These are phyloP conservation scores for Diaporthe amygdali DNA, from an alignment of 2,329 filamentous ascomycete species.

Conservation along the genomic window DNA sequence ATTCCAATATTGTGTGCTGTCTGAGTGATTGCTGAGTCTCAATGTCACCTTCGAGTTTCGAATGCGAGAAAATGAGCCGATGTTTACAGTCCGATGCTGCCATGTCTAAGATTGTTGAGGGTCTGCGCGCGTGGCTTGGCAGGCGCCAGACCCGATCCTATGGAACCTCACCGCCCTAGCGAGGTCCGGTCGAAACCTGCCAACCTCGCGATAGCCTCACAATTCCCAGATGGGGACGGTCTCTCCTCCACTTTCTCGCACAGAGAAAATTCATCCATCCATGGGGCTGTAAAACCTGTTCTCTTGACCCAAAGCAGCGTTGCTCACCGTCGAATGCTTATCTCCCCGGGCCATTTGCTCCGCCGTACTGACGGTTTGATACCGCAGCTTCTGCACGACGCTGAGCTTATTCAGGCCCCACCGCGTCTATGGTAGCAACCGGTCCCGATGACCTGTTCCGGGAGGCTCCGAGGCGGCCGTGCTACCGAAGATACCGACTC, in stretches of 20 bases:
- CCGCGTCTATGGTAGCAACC: conserved; percentile 1
- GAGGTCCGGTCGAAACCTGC: not conserved
- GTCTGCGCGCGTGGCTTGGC: conserved; percentile 8
- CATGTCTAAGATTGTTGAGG: not conserved
- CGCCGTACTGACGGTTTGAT: not conserved
- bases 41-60: conserved; percentile 14
- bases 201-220: conserved; percentile 12
- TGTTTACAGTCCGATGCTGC: not conserved
- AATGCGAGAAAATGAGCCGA: conserved; percentile 8
- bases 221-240: not conserved
- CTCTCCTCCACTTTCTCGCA: not conserved
- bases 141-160: conserved; percentile 3
- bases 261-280: no score
- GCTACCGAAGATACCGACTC: conserved; percentile 1
- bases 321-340: not conserved
- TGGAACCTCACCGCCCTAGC: conserved; percentile 3
- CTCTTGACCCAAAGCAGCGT: not conserved
- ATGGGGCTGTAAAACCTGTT: not conserved
- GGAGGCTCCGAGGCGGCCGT: not conserved
- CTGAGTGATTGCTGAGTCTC: not conserved
- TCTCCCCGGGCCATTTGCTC: conserved; percentile 8
- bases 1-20: not conserved
- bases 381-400: not conserved
- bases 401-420: conserved; percentile 8
- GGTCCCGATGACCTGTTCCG: conserved; percentile 13